Base-by-base conservation (phyloP, 2,329 filamentous ascomycete species). In the Trichoderma simmonsii region DNA sequence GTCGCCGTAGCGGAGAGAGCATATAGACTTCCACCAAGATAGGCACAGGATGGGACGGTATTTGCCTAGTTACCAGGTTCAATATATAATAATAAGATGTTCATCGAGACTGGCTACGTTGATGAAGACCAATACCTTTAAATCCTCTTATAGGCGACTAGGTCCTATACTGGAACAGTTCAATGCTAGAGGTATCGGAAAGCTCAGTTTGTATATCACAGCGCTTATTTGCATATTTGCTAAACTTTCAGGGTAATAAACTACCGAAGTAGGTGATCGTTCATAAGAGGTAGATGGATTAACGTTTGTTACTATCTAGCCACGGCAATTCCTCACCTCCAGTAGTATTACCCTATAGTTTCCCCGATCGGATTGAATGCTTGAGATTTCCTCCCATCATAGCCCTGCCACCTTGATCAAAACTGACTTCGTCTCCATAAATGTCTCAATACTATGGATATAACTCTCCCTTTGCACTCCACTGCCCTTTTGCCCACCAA, bases 401-500 rank as follows among this genome's bases (percentile, higher is more conserved):
- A 62, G 32, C 12, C 32, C 59, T 9, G 32, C n/a, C 32, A 62
- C 59, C 32, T 62, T 62, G 14, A 62, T 62, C 21, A 63, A 21
- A 30, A 63, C 36, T 11, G 61, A 43, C 9, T 63, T 48, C 12
- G 61, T 28, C 36, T 63, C 61, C 61, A 63, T 63, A 28, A 63
- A 63, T 24, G 61, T 63, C 15, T 30, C 36, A 26, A 63, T 63
- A n/a, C 62, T 65, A 26, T 65, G 28, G 3, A 54, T 15, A 34
- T 65, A 65, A 18, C 62, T 34, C 43, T 65, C 62, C 21, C 62
- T 54, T 9, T 65, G 62, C 30, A 65, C 1, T 3, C 43, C 43
- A 18, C 39, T 54, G n/a, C 62, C 62, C 54, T 75, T 75, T 32
- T 72, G 69, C 3, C 78, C 78, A 0, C 78, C 78, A 48, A 79